Evolutionary conservation across 75 land plant genomes (phyloP).

Genomic region (Sequoiadendron giganteum): DNA sequence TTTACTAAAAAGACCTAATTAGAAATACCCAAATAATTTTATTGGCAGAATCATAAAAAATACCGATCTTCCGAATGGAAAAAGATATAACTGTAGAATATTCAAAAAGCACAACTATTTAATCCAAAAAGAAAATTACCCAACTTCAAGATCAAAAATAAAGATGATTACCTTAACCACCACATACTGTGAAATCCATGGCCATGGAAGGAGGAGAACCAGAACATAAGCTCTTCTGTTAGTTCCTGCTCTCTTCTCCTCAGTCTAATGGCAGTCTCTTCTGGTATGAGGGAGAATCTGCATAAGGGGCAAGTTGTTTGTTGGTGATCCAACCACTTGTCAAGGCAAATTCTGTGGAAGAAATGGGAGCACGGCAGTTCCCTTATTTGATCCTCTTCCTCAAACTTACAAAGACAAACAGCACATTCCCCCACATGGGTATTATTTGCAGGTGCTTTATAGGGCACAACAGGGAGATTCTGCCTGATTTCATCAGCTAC

Average conservation of each 20-base stretch:
- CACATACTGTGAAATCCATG: constrained; percentile 37
- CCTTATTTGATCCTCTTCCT: constrained; percentile 15
- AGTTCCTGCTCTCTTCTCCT: constrained; percentile 32
- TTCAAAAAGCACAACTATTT: background rate
- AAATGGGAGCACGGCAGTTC: constrained; percentile 50
- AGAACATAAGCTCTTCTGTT: constrained; percentile 61
- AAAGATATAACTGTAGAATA: too few relatives aligned
- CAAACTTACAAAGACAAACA: constrained; percentile 52
- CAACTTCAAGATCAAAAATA: background rate
- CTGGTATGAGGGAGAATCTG: constrained; percentile 29
- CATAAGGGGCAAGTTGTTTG: constrained; percentile 63
- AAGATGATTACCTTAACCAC: constrained; percentile 16
- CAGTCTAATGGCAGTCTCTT: constrained; percentile 14
- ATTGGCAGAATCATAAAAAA: background rate
- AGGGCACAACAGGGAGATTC: constrained; percentile 14
- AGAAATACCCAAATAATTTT: background rate
- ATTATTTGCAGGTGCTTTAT: background rate
- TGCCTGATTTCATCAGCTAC: constrained; percentile 24
- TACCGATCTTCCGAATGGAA: background rate
- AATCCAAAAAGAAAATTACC: background rate
- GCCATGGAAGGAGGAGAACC: constrained; percentile 70
- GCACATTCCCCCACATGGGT: constrained; percentile 32
- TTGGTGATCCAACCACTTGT: constrained; percentile 46
- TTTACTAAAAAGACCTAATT: background rate
- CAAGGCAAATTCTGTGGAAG: constrained; percentile 52